Evolutionary conservation across 495 filamentous ascomycete species (phyloP), one percentile per base, ranked within the genome.

Genomic region (Penicillium antarcticum): DNA sequence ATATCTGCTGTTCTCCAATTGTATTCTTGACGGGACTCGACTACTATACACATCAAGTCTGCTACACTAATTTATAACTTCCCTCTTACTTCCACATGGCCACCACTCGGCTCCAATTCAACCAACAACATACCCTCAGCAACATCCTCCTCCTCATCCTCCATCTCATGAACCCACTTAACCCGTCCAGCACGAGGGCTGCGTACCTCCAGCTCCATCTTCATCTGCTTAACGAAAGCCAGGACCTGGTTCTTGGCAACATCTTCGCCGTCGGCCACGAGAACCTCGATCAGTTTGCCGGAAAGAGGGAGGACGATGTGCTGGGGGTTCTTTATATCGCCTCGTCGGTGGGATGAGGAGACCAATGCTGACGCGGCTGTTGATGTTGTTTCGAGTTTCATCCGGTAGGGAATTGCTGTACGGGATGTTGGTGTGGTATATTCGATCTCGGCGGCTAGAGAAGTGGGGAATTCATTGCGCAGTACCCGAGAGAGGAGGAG

Each of bases 201-300:
- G 23, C 82, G 58, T 6, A 86, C 71, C 61, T 85, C 82, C 12
- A 85, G 61, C 61, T 86, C 81, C 82, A 85, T 85, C 67, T 86
- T 85, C 81, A 86, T 86, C 66, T 86, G 82, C 59, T 80, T 77
- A 19, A 86, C 72, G 19, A 85, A 79, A 26, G 78, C 80, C n/a
- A 86, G 64, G 0, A 80, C 76, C 53, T 84, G 77, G 21, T 78
- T 73, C 41, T 77, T 66, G 8, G 61, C 70, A 0, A 86, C 63
- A 23, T 62, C 45, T 48, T 86, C 79, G 0, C 81, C 81, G 13
- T 76, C 70, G 5, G 73, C 63, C 2, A 86, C 79, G 7, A 78
- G 52, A 1, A 86, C 61, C 67, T 85, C 82, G 8, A 83, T 74
- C 11, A 86, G 52, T 51, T 79, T 82, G 0, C 82, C 82, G 0